Evolutionary conservation across 1,284 basidiomycete genomes (phyloP).

Genomic region (Moniliophthora roreri): DNA sequence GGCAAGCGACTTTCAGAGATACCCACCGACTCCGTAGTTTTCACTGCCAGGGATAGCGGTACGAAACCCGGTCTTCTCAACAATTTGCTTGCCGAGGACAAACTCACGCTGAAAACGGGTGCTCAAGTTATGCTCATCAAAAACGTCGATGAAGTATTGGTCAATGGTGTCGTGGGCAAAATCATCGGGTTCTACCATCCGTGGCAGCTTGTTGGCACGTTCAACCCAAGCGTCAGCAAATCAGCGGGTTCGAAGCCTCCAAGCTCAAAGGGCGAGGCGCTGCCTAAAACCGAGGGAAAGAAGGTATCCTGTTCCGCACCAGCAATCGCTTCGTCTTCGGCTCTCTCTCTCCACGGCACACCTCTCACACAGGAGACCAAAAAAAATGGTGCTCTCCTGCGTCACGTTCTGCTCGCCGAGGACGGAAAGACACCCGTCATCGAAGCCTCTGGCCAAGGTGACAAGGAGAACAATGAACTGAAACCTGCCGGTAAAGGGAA

Average conservation of each 20-base stretch:
- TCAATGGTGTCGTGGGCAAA: conserved; percentile 74
- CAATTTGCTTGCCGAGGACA: conserved; percentile 50
- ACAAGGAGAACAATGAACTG: conserved; percentile 13
- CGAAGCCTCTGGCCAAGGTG: conserved; percentile 24
- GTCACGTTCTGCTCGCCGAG: conserved; percentile 18
- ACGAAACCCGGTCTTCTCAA: conserved; percentile 37
- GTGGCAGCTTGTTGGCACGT: conserved; percentile 11
- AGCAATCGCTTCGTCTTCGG: conserved; percentile 2
- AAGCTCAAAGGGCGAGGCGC: conserved; percentile 5
- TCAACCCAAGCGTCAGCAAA: background rate
- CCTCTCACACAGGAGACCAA: conserved; percentile 12
- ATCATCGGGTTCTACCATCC: conserved; percentile 53
- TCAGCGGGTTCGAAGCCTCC: conserved; percentile 14
- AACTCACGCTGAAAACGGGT: conserved; percentile 54
- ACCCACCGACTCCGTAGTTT: conserved; percentile 22
- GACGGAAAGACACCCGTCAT: conserved; percentile 24
- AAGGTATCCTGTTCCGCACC: conserved; percentile 2
- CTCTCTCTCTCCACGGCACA: background rate
- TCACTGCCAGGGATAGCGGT: conserved; percentile 34
- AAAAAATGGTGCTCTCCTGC: conserved; percentile 20
- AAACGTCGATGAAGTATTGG: conserved; percentile 73
- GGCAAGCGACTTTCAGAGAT: conserved; percentile 30
- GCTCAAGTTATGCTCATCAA: conserved; percentile 74
- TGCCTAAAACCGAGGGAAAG: background rate
- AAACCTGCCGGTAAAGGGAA: conserved; percentile 9